Base-by-base conservation (phyloP, 306 rosid species). In the Quercus suber region DNA sequence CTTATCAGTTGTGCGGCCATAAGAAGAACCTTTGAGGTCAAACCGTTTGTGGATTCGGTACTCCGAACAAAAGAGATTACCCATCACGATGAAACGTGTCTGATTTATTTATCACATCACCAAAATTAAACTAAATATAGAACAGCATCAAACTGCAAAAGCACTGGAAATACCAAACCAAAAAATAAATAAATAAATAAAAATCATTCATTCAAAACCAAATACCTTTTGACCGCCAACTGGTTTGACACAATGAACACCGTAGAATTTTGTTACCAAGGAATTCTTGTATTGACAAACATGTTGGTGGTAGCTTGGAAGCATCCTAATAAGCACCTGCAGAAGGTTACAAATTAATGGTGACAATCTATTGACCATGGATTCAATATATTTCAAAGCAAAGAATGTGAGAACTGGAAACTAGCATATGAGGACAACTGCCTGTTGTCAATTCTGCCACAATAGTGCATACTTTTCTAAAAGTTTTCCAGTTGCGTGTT, bases 301-400 rank as follows among this genome's bases (percentile, higher is more conserved):
- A 85, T 88, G 89, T 65, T 83, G 78, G 76, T 78, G 61, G 82
- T 88, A 88, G 81, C 84, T 82, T 3, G 82, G 82, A 78, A 88
- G 91, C 91, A 88, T 88, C 86, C 84, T 80, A 69, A 85, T 85
- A 51, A 88, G 89, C 82, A 88, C 89, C 91, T 88, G 87, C 78
- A 19, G n/a, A 82, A 33, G 51, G 71, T 67, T 67, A 69, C 87
- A 79, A 76, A 78, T 74, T 64, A 81, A 71, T 71, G 41, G 77
- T 72, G 65, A 53, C 17, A 27, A 53, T 73, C 41, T 23, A 73
- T 73, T 55, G 72, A 33, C 51, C 43, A 5, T 19, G 17, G 7
- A 67, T 33, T 67, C 10, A 33, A 67, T 30, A 2, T 19, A 19
- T 31, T 67, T 35, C 72, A 18, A 67, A 67, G 15, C 11, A 18